phyloP scores from a whole-genome alignment of 495 filamentous ascomycete genomes.

The Filosporella fistucella region DNA sequence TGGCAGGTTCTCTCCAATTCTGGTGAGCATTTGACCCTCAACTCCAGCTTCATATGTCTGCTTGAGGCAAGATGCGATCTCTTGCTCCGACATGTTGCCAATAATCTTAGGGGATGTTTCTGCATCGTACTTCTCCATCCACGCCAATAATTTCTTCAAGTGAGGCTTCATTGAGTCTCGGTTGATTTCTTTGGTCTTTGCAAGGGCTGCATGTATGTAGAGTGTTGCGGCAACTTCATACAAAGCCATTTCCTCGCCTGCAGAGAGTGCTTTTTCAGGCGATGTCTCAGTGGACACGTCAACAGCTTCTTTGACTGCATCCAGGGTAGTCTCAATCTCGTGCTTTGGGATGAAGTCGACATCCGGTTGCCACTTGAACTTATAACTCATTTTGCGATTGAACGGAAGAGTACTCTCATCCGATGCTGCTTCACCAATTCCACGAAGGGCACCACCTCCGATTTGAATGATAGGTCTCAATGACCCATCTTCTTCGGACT shows the following conservation, averaged over 20 bases:
- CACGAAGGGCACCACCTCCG: not conserved
- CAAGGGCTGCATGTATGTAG: not conserved
- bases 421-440: not conserved
- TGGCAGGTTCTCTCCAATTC: not conserved
- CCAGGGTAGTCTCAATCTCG: not conserved
- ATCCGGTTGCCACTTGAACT: not conserved
- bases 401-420: not conserved
- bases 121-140: not conserved
- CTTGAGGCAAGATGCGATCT: not conserved
- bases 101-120: not conserved
- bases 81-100: not conserved
- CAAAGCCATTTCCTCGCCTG: not conserved
- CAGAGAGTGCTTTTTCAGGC: not conserved
- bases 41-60: not conserved
- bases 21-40: not conserved
- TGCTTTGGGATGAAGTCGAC: slow-evolving; percentile 2
- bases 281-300: not conserved
- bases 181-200: not conserved
- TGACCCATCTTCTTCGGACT: not conserved
- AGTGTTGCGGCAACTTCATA: not conserved
- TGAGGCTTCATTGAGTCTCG: not conserved
- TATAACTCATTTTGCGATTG: not conserved
- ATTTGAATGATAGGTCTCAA: not conserved
- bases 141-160: not conserved
- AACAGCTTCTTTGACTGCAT: not conserved